Evolutionary conservation across 805 yeast species (phyloP).

Genomic region (Metschnikowia matae): DNA sequence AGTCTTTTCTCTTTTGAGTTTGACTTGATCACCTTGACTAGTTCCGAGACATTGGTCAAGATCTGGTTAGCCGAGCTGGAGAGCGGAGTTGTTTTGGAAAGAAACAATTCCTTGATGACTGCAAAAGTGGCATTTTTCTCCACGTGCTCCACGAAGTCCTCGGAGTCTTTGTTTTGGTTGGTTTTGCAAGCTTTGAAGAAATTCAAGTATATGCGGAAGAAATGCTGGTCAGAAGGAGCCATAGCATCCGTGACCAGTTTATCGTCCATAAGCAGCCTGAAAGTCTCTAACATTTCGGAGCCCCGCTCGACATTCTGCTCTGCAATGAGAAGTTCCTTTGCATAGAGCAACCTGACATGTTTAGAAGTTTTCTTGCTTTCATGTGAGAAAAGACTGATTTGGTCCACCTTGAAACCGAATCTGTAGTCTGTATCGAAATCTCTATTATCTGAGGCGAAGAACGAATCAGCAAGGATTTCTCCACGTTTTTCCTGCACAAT

Average conservation of each 20-base stretch:
- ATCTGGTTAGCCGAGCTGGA: slow-evolving; percentile 11
- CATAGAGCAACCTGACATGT: slow-evolving; percentile 34
- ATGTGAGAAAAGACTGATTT: slow-evolving; percentile 14
- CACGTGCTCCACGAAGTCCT: slow-evolving; percentile 26
- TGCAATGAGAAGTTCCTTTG: slow-evolving; percentile 40
- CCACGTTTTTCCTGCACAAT: slow-evolving; percentile 14
- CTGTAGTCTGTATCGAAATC: slow-evolving; percentile 56
- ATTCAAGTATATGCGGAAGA: slow-evolving; percentile 25
- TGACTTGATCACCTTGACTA: slow-evolving; percentile 13
- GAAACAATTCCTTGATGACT: slow-evolving; percentile 19
- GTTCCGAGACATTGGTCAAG: slow-evolving; percentile 11
- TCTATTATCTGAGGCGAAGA: slow-evolving; percentile 49
- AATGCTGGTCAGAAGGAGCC: slow-evolving; percentile 24
- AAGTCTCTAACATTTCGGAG: slow-evolving; percentile 21
- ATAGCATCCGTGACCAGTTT: slow-evolving; percentile 9
- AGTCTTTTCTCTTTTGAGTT: slow-evolving; percentile 9
- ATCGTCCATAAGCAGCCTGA: slow-evolving; percentile 24
- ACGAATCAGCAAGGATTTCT: slow-evolving; percentile 12
- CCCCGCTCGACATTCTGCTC: slow-evolving; percentile 25
- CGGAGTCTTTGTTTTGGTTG: slow-evolving; percentile 19
- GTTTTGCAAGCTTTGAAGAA: slow-evolving; percentile 25
- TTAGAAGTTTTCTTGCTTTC: slow-evolving; percentile 15
- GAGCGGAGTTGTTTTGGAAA: slow-evolving; percentile 17
- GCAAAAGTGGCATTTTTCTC: slow-evolving; percentile 29
- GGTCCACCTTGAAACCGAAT: slow-evolving; percentile 37